phyloP scores from a whole-genome alignment of 1,284 basidiomycete genomes.

The Vanrija humicola region DNA sequence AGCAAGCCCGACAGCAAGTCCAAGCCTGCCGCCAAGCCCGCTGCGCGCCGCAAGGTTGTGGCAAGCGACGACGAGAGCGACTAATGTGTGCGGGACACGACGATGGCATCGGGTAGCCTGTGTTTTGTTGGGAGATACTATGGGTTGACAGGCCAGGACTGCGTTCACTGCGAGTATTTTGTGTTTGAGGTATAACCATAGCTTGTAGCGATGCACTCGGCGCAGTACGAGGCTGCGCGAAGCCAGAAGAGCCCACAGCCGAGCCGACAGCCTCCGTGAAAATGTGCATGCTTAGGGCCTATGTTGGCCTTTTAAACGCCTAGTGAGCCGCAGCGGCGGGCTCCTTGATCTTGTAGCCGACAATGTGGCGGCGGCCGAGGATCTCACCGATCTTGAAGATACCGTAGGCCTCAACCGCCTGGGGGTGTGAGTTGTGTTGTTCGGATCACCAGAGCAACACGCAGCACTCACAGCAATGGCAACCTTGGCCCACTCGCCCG shows the following conservation, averaged over 20 bases:
- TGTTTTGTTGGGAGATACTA: neutral
- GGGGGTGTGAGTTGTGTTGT: neutral
- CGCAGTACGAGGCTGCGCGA: neutral
- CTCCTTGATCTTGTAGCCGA: conserved; percentile 67
- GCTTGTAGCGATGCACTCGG: neutral
- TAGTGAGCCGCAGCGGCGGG: conserved; percentile 6
- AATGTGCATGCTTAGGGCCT: conserved; percentile 20
- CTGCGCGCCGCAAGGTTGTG: neutral
- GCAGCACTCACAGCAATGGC: conserved; percentile 73
- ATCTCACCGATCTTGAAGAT: conserved; percentile 82
- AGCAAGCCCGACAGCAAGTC: conserved; percentile 1
- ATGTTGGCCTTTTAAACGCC: conserved; percentile 9
- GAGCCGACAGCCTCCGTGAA: conserved; percentile 4
- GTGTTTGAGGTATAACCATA: neutral
- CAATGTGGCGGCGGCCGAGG: conserved; percentile 72
- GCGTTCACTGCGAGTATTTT: neutral
- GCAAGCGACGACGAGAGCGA: conserved; percentile 2
- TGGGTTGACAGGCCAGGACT: neutral
- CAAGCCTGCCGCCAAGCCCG: neutral
- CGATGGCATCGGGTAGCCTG: neutral
- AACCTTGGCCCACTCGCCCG: conserved; percentile 72
- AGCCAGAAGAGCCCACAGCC: neutral
- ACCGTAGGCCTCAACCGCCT: conserved; percentile 57
- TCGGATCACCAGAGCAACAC: too few species aligned
- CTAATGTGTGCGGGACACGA: neutral